Evolutionary conservation across 371 early-diverging fungal species (phyloP), one percentile per base, ranked within the genome.

Genomic region (Mucor irregularis): DNA sequence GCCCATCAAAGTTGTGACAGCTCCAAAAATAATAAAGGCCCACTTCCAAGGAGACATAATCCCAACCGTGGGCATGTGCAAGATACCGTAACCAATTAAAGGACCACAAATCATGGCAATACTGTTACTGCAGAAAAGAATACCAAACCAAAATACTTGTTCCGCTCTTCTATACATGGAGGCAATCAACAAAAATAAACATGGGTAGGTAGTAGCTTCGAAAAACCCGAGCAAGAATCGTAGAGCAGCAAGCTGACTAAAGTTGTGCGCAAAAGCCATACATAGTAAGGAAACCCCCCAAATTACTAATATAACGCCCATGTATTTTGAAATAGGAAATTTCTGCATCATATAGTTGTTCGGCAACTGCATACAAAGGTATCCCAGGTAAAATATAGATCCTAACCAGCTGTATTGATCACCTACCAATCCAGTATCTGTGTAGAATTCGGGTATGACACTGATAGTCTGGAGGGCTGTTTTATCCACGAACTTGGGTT

Each of bases 211-310:
- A 2, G 53, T 51, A 5, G 69, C 67, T 25, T 75, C 68, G 39
- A 68, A 72, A 21, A 75, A 67, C 0, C 76, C 76, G 5, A 75
- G 56, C 14, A 75, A 35, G 16, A 72, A 61, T 0, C 70, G 62
- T 11, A 67, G 54, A 8, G 50, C 68, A 28, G 71, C 71, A n/a
- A 75, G 57, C 19, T 66, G 54, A 19, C 48, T 1, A 59, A 75
- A 75, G 35, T 66, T 58, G 0, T 56, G 57, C 9, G 61, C 49
- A 1, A 46, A 43, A 1, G 68, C 38, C 28, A 61, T 69, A 13
- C 56, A 60, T 8, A 53, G 61, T 1, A 75, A 42, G 11, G 40
- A 31, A 8, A 38, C 47, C 0, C 73, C 73, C 66, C 66, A 66
- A 4, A 49, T 16, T 14, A 66, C 13, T 9, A 66, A 46, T 31